A percentile compares a stretch with the other conserved stretches of the same genome.
Evolutionary conservation across 1,284 basidiomycete species (phyloP).

Genomic region (Hypsizygus ulmarius): DNA sequence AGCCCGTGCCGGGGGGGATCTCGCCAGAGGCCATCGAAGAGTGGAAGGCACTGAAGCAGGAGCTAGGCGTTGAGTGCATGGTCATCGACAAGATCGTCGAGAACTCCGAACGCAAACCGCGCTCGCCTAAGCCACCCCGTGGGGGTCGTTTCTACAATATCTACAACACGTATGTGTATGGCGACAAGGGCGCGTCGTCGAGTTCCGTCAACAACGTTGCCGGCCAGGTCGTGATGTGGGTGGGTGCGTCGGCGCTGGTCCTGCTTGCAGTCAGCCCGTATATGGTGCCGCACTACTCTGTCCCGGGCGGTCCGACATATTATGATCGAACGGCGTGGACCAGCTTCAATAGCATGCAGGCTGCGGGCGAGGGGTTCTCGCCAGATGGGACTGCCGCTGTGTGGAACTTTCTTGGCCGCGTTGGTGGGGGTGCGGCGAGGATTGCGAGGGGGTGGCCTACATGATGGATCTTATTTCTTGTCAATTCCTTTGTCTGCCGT

Average conservation of each 20-base stretch:
- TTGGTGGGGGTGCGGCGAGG: constrained; percentile 68
- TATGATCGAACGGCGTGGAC: constrained; percentile 78
- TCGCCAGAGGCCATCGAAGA: constrained; percentile 63
- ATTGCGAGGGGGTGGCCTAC: constrained; percentile 73
- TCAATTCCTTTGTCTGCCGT: neutral
- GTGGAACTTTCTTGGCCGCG: constrained; percentile 58
- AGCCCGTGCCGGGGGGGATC: constrained; percentile 49
- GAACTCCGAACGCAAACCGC: constrained; percentile 39
- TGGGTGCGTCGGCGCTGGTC: constrained; percentile 56
- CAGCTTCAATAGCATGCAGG: constrained; percentile 70
- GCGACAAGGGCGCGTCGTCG: constrained; percentile 23
- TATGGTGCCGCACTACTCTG: constrained; percentile 53
- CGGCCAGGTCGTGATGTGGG: constrained; percentile 48
- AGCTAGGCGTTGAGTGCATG: constrained; percentile 72
- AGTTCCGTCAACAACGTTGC: constrained; percentile 24
- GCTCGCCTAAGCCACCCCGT: constrained; percentile 27
- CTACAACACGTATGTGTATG: constrained; percentile 79
- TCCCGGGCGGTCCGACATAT: constrained; percentile 67
- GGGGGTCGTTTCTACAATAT: constrained; percentile 73
- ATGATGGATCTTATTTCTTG: constrained; percentile 23
- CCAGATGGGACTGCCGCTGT: constrained; percentile 37
- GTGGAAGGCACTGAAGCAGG: constrained; percentile 73
- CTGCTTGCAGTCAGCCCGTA: constrained; percentile 56
- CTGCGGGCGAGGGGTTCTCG: constrained; percentile 63
- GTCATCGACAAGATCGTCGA: constrained; percentile 73